A percentile compares a stretch with the other conserved stretches of the same genome.
These are phyloP conservation scores for Diaporthe vaccinii DNA, from an alignment of 2,329 filamentous ascomycete species.

Conservation along the genomic window DNA sequence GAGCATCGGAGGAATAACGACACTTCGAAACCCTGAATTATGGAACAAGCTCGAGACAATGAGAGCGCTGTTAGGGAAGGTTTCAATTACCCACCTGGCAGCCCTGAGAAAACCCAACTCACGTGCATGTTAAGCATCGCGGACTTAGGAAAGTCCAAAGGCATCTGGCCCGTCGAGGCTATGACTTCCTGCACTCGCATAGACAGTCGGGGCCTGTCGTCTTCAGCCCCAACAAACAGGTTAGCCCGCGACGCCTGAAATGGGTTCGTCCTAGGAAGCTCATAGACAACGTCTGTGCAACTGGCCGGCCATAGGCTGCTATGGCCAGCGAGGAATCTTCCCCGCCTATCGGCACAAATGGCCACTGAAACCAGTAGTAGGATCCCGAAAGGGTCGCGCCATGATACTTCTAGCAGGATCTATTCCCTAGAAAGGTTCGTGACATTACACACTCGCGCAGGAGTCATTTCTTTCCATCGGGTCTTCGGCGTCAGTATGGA, in stretches of 20 bases:
- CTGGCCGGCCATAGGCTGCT: conserved; percentile 10
- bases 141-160: conserved; percentile 8
- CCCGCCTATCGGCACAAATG: not conserved
- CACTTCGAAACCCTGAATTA: conserved; percentile 5
- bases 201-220: not conserved
- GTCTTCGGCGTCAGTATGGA: not conserved
- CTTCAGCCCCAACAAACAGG: not conserved
- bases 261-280: not conserved
- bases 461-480: not conserved
- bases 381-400: not conserved
- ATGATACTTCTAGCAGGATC: conserved; percentile 11
- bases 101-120: not conserved
- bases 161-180: not conserved
- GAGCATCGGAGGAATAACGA: conserved; percentile 7
- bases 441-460: conserved; percentile 15
- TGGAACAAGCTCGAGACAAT: not conserved
- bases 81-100: not conserved
- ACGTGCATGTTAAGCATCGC: not conserved
- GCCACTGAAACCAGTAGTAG: not conserved
- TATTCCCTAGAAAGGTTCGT: conserved; percentile 2
- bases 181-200: not conserved
- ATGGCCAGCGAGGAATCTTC: not conserved
- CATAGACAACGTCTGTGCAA: conserved; percentile 20
- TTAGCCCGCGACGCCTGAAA: conserved; percentile 5
- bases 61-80: conserved; percentile 2